Base-by-base conservation (phyloP, 1,139 yeast species). In the Zhuliangozyma blackwelliae region DNA sequence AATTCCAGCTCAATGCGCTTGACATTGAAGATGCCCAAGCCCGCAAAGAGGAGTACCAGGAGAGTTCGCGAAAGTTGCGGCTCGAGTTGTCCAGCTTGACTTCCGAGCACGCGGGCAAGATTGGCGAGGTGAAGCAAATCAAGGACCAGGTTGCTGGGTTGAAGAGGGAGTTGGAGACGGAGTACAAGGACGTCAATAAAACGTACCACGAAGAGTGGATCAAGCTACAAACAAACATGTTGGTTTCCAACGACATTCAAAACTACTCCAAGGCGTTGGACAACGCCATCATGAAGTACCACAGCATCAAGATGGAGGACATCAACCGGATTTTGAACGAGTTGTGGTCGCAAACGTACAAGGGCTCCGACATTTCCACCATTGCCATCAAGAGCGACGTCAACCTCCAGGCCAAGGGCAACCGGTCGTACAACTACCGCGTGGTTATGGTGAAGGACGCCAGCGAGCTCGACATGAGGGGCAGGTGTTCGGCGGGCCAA, bases 401-500 rank as follows among this genome's bases (percentile, higher is more conserved):
- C 32, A 83, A 81, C 33, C 62, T 68, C 5, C 77, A 67, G 39
- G 66, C 72, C 5, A 74, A 77, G 36, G 80, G 81, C 0, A 80
- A 80, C 38, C 66, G 92, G 38, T 77, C 95, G 1, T 90, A 90
- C 59, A 90, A 92, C 55, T 92, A 92, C 56, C 72, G 97, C 29
- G 97, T 94, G 19, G 96, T 92, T 12, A 94, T 94, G 98, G 79
- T 81, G 44, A 94, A 94, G 55, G 88, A 86, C 49, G 94, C 86
- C 38, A 84, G 81, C 1, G 98, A 92, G 57, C 66, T 94, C 33
- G 99, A 94, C 54, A 94, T 94, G 99, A 75, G 98, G 46, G 99
- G 98, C 1, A 68, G 98, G 40, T 94, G 99, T 58, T 88, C 97
- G 2, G 98, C 98, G 0, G 99, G 99, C 1, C 99, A 94, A 59